These are phyloP conservation scores for Leishmania martiniquensis DNA, from an alignment of 208 protist species.

Conservation along the genomic window DNA sequence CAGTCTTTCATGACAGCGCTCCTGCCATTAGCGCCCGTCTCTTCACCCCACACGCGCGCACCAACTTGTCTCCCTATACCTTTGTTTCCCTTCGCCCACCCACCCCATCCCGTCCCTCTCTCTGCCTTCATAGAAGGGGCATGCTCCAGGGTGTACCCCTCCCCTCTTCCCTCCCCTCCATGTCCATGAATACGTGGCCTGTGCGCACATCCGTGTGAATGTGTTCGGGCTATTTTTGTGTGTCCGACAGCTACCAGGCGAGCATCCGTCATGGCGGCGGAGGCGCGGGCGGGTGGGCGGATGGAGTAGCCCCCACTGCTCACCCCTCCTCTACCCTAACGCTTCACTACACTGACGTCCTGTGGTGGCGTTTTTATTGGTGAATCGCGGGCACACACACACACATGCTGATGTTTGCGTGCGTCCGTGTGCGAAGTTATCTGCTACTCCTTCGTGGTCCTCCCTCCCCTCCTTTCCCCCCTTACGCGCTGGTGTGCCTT, in stretches of 20 bases:
- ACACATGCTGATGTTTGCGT: no score
- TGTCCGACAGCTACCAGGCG: neutral
- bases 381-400: no score
- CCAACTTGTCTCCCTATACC: neutral
- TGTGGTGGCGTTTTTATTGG: no score
- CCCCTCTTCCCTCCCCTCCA: no score
- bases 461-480: neutral
- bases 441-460: neutral
- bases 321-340: neutral
- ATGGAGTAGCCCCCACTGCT: neutral
- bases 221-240: neutral
- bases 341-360: no score
- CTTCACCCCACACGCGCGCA: no score
- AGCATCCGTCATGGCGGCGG: neutral
- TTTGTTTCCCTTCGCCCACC: neutral
- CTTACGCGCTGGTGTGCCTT: neutral
- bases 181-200: neutral
- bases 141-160: slow-evolving; percentile 3
- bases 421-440: neutral
- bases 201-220: neutral
- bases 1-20: neutral
- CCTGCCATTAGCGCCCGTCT: neutral
- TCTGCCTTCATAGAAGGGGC: neutral
- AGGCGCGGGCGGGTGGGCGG: neutral
- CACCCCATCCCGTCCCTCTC: no score